Conservation (phyloP, 768 basidiomycete genomes). For the Fibroporia radiculosa region DNA sequence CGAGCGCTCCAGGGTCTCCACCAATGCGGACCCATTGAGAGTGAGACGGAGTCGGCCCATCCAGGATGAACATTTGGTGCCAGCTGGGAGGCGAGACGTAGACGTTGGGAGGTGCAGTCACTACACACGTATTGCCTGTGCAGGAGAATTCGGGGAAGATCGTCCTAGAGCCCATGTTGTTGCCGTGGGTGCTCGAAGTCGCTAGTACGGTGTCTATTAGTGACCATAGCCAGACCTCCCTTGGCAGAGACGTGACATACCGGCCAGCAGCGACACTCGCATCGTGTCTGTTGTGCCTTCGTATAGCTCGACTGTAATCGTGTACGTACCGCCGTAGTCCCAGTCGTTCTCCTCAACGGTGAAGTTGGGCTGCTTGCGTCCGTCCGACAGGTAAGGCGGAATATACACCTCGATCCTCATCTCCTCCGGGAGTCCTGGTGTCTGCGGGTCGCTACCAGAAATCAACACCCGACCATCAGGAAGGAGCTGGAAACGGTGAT, state of each 20-base stretch:
- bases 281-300: slow-evolving; percentile 39
- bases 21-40: slow-evolving; percentile 74
- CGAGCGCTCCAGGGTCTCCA: slow-evolving; percentile 61
- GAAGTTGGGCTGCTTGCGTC: slow-evolving; percentile 54
- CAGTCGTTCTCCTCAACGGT: slow-evolving; percentile 55
- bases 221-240: too few species aligned
- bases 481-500: slow-evolving; percentile 33
- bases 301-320: slow-evolving; percentile 38
- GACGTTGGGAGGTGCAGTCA: slow-evolving; percentile 69
- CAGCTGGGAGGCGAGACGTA: slow-evolving; percentile 67
- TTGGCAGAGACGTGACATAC: slow-evolving; percentile 27
- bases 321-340: slow-evolving; percentile 45
- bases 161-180: slow-evolving; percentile 64
- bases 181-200: slow-evolving; percentile 71
- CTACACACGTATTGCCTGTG: slow-evolving; percentile 62
- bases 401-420: slow-evolving; percentile 76
- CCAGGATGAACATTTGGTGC: slow-evolving; percentile 70
- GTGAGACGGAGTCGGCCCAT: slow-evolving; percentile 72
- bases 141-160: slow-evolving; percentile 71
- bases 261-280: slow-evolving; percentile 58
- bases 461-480: slow-evolving; percentile 70
- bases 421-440: slow-evolving; percentile 59
- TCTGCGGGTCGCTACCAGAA: slow-evolving; percentile 70
- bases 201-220: slow-evolving; percentile 28
- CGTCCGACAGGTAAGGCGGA: slow-evolving; percentile 75